Conservation (phyloP, 768 basidiomycete species). For the Leccinum obscurum region DNA sequence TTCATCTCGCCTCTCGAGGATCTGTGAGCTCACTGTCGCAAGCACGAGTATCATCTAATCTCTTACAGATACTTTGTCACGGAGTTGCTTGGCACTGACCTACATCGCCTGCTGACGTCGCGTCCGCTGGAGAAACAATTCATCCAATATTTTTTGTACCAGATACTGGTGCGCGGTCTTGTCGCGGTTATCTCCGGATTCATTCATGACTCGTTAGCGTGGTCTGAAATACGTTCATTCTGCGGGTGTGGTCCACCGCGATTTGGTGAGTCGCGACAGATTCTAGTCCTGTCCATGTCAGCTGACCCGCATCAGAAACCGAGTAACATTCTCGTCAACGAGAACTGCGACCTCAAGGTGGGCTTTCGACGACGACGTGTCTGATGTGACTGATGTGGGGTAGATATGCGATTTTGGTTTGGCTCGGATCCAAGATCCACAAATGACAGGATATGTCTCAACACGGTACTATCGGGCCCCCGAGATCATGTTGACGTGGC, state of each 20-base stretch:
- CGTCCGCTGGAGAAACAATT: conserved; percentile 99
- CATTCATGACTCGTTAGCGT: conserved; percentile 50
- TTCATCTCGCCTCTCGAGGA: conserved; percentile 99
- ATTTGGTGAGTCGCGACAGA: conserved; percentile 59
- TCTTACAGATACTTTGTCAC: conserved; percentile 92
- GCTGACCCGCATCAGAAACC: conserved; percentile 67
- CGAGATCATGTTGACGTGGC: conserved; percentile 99
- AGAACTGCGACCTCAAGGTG: conserved; percentile 98
- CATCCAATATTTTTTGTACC: conserved; percentile 99
- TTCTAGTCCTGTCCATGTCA: not conserved
- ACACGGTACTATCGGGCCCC: conserved; percentile 99
- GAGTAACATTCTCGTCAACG: conserved; percentile 98
- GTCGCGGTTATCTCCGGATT: conserved; percentile 1
- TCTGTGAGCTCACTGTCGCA: conserved; percentile 57
- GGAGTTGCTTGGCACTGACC: conserved; percentile 95
- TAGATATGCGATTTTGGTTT: conserved; percentile 99
- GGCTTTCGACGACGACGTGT: conserved; percentile 14
- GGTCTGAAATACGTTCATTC: conserved; percentile 99
- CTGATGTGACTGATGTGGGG: conserved; percentile 4
- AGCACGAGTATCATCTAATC: not conserved
- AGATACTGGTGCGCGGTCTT: conserved; percentile 75
- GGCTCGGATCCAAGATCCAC: conserved; percentile 97
- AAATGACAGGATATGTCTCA: conserved; percentile 99
- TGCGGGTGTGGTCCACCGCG: conserved; percentile 97
- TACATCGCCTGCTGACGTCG: conserved; percentile 95